Evolutionary conservation across 768 basidiomycete species (phyloP), one percentile per base, ranked within the genome.

Genomic region (Lactifluus subvellereus): DNA sequence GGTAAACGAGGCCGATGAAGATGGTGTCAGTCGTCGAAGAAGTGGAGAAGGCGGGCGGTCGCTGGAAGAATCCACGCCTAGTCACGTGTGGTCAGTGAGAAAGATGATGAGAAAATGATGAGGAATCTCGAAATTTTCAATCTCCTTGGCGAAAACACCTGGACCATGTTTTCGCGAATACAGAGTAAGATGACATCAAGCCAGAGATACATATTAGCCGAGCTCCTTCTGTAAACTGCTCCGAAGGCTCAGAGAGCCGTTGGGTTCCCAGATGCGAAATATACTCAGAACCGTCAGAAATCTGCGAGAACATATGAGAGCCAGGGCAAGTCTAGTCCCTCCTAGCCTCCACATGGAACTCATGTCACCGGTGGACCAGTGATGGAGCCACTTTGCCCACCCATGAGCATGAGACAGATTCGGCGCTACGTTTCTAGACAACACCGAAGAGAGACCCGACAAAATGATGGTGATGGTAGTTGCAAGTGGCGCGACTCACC

Each of bases 191-290:
- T 27, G 47, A 57, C 61, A 58, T 57, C 55, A 20, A 58, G 51
- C 51, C 33, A 43, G n/a, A n/a, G 30, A 35, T 53, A 22, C 20
- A 35, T 18, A 45, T 20, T 13, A 52, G 32, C 35, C 22, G 40
- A 16, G 32, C 18, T 10, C 20, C 50, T 33, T 56, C 33, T 51
- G 40, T 18, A 50, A 14, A 18, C 3, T 32, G 48, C 47, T 22
- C 54, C 32, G 37, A 32, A 33, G 32, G n/a, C n/a, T 5, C 38
- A 37, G 38, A 20, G 56, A 52, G 53, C 35, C 37, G 56, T 47
- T n/a, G 7, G 27, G 56, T 51, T 52, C 50, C 61, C 35, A 18
- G 61, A 57, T 57, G 50, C 55, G 56, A 62, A 35, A 52, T 27
- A 58, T 45, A 57, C 51, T 18, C 50, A 58, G 56, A 52, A 27